Evolutionary conservation across 768 basidiomycete species (phyloP), one percentile per base, ranked within the genome.

Genomic region (Lenzites betulinus): DNA sequence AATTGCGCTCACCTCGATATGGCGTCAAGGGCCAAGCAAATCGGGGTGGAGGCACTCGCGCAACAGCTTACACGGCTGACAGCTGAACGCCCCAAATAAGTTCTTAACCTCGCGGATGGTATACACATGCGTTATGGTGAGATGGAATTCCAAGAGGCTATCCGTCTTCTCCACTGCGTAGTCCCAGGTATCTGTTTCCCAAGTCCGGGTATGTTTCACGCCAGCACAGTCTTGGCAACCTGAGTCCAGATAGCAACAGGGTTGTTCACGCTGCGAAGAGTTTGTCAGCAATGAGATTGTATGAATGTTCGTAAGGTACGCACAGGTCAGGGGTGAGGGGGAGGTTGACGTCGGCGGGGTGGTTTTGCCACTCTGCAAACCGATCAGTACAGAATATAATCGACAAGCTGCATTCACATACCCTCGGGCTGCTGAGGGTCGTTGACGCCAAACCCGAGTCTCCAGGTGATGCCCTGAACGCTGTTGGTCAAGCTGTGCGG

Each of bases 401-500:
- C 26, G 5, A 11, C 16, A n/a, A 30, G 11, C n/a, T 20, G 20
- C 35, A 23, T 11, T 3, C 9, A 59, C 74, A 42, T 61, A 84
- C 84, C 83, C 78, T 86, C 86, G 3, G 85, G 85, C 69, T 80
- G 71, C 16, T 70, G 66, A 6, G 81, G 75, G 63, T 84, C 72
- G 48, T 81, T 72, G 38, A 86, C 74, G 3, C 85, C 85, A 67
- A 83, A 85, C 3, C 78, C 85, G n/a, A 86, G 75, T 58, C 86
- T 73, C 83, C 84, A 87, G 30, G 86, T 86, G 44, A 86, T 81
- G 26, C 84, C 84, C 70, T 83, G 82, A n/a, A 84, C 71, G 58
- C 80, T 81, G 66, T 84, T 84, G 18, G 80, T 81, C 62, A 80
- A 57, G 63, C 83, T 84, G 55, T 11, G 25, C 57, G 16, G 44